Percentiles rank a stretch among this genome's conserved stretches.
Evolutionary conservation across 331 rosid genomes (phyloP).

Genomic region (Stylosanthes scabra): DNA sequence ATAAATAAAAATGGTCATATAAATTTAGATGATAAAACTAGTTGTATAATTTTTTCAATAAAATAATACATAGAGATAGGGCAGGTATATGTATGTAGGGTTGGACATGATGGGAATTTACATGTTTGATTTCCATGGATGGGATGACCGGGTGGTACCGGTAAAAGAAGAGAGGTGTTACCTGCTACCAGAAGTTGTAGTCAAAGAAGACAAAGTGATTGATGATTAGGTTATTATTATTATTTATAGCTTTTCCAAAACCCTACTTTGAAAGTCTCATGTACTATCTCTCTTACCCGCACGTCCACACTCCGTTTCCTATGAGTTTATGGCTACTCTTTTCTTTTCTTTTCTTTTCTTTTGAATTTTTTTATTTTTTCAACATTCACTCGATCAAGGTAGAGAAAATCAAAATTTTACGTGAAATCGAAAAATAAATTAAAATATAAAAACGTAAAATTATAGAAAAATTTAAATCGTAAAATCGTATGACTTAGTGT

Average conservation of each 20-base stretch:
- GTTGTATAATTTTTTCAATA: too few relatives aligned
- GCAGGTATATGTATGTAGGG: too few relatives aligned
- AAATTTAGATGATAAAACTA: too few relatives aligned
- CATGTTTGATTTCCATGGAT: not conserved
- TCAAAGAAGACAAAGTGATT: slow-evolving; percentile 53
- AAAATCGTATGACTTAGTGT: too few relatives aligned
- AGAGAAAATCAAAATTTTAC: too few relatives aligned
- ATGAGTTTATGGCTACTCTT: not conserved
- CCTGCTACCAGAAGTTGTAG: slow-evolving; percentile 55
- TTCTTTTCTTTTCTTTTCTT: not conserved
- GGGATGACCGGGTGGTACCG: slow-evolving; percentile 46
- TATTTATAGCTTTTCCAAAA: slow-evolving; percentile 58
- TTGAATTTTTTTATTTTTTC: not conserved
- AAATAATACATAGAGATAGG: too few relatives aligned
- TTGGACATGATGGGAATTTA: slow-evolving; percentile 23
- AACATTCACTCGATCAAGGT: not conserved
- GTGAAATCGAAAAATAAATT: too few relatives aligned
- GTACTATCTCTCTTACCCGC: slow-evolving; percentile 42
- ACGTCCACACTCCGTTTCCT: slow-evolving; percentile 38
- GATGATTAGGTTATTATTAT: slow-evolving; percentile 71
- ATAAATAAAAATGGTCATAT: too few relatives aligned
- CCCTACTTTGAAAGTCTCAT: slow-evolving; percentile 47
- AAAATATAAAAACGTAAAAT: too few relatives aligned
- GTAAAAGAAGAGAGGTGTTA: slow-evolving; percentile 48
- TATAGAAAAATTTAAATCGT: too few relatives aligned